Base-by-base conservation (phyloP, 306 rosid species). In the Albizia julibrissin region DNA sequence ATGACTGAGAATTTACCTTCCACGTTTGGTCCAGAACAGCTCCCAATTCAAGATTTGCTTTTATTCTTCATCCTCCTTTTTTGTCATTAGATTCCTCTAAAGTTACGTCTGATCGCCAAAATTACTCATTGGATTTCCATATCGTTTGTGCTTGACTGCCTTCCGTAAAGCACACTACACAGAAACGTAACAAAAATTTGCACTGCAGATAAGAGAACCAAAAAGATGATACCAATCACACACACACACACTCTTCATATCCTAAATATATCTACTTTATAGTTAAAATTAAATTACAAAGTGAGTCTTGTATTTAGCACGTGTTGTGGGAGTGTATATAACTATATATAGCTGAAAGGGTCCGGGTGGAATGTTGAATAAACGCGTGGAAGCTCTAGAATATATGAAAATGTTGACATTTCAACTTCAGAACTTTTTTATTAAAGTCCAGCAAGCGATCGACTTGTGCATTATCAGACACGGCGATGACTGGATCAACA, bases 321-420 rank as follows among this genome's bases (percentile, higher is more conserved):
- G 5, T 8, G 40, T 1, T 1, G 40, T 6, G 40, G 1, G 40
- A 37, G 8, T 37, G 6, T 37, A 37, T 37, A 37, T 37, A n/a
- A n/a, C n/a, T n/a, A 37, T 5, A 59, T 10, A 37, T 5, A 24
- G 1, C 39, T 21, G 16, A 64, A 31, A 47, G 8, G 14, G n/a
- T 68, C 39, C 15, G 21, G 34, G 74, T 69, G 33, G 52, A 42
- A 40, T 69, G 50, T 69, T 39, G 74, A 70, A 70, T 40, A 69
- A 40, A 54, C 2, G 26, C 69, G 34, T 64, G 21, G 39, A 27
- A 29, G 21, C n/a, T 13, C 69, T 14, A 27, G 69, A 27, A 15
- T 14, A 1, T 1, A 29, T 54, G 43, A 22, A 34, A 56, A 54
- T 33, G 34, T 54, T 9, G 43, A 75, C 14, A 7, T 58, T 49